Conservation (phyloP, 75 land plant genomes). For the Pseudotsuga menziesii region DNA sequence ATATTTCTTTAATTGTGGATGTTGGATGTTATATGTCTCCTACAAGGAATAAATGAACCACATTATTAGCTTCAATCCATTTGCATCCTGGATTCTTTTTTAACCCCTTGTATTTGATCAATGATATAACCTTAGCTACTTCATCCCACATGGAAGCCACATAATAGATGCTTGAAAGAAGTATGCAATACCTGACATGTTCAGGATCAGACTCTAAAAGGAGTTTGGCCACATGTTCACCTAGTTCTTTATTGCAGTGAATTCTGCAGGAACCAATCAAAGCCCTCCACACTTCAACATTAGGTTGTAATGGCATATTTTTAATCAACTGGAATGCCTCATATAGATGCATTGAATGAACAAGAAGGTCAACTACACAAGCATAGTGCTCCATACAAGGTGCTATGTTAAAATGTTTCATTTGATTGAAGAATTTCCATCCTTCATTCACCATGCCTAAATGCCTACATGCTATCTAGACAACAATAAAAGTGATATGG, state of each 20-base stretch:
- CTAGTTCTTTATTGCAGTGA: conserved; percentile 11
- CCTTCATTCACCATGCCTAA: conserved; percentile 4
- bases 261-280: conserved; percentile 14
- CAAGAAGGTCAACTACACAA: conserved; percentile 15
- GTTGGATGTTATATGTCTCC: conserved; percentile 12
- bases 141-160: neutral
- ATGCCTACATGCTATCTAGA: conserved; percentile 11
- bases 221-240: neutral
- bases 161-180: conserved; percentile 16
- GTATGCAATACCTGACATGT: conserved; percentile 3
- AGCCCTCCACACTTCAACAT: conserved; percentile 10
- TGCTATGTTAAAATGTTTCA: conserved; percentile 5
- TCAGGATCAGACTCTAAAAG: neutral
- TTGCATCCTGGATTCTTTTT: conserved; percentile 3
- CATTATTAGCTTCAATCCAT: conserved; percentile 2
- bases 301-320: conserved; percentile 9
- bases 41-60: conserved; percentile 9
- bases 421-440: neutral
- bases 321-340: neutral
- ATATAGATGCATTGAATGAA: conserved; percentile 8
- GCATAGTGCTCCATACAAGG: conserved; percentile 11
- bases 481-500: conserved; percentile 13
- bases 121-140: neutral
- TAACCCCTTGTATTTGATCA: neutral
- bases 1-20: conserved; percentile 13